A percentile compares a stretch with the other conserved stretches of the same genome.
These are phyloP conservation scores for Larix sibirica DNA, from an alignment of 83 land plant species.

Conservation along the genomic window DNA sequence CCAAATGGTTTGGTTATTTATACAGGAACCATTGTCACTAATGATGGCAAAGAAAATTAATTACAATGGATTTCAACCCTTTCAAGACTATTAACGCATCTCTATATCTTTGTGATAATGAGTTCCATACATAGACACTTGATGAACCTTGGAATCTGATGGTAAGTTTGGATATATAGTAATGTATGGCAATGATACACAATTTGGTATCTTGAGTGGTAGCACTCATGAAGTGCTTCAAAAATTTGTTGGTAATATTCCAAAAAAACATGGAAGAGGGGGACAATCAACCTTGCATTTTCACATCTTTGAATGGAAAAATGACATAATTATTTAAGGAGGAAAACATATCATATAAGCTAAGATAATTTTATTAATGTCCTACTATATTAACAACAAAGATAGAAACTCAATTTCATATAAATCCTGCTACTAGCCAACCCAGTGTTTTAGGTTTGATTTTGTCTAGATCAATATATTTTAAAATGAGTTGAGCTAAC, in stretches of 20 bases:
- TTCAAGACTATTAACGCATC: conserved; percentile 39
- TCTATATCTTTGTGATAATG: conserved; percentile 44
- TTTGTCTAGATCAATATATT: conserved; percentile 42
- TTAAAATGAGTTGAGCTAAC: conserved; percentile 36
- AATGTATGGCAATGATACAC: conserved; percentile 50
- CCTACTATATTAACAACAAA: conserved; percentile 22
- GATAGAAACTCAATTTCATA: conserved; percentile 39
- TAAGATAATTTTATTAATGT: too few species aligned
- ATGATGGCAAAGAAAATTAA: conserved; percentile 46
- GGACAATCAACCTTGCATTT: conserved; percentile 48
- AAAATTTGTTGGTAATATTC: conserved; percentile 41
- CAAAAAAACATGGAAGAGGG: conserved; percentile 50
- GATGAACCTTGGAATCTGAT: conserved; percentile 43
- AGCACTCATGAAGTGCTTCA: conserved; percentile 42
- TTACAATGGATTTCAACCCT: conserved; percentile 37
- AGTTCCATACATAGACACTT: conserved; percentile 43
- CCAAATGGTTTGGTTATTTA: conserved; percentile 48
- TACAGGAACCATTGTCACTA: conserved; percentile 47
- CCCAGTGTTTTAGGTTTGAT: conserved; percentile 43
- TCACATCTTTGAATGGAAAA: conserved; percentile 50
- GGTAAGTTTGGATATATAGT: conserved; percentile 48
- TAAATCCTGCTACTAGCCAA: conserved; percentile 21
- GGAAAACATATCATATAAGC: background rate
- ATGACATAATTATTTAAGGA: conserved; percentile 41
- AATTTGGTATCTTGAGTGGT: conserved; percentile 44